Base-by-base conservation (phyloP, 2,329 filamentous ascomycete genomes). In the Byssothecium circinans region DNA sequence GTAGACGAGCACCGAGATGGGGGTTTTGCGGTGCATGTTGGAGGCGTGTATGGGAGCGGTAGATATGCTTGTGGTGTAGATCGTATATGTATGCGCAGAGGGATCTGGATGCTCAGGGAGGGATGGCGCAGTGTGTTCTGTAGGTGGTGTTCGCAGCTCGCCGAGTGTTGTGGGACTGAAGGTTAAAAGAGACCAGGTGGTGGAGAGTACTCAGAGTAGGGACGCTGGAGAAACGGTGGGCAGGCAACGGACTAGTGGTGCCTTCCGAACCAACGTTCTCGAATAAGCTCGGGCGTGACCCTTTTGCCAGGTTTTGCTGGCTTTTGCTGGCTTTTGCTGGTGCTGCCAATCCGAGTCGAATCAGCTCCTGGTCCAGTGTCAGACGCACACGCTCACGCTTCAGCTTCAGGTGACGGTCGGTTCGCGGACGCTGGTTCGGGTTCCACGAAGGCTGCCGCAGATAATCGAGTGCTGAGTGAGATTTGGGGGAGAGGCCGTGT, bases 1-100 rank as follows among this genome's bases (percentile, higher is more conserved):
- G 79, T 88, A 88, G 52, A 91, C 84, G 69, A 90, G 79, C 66
- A 86, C 80, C 50, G 88, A 85, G 62, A 89, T 77, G 36, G 84
- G 80, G 39, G 78, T 80, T 58, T 81, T 81, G 61, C 86, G 83
- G 73, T 87, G 88, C 88, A 91, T 91, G 57, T n/a, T n/a, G n/a
- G n/a, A n/a, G n/a, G n/a, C n/a, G 57, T 72, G 62, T 22, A 29
- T 15, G 29, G 22, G 22, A 33, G 41, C 5, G 45, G 36, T 40
- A 41, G 22, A 20, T 43, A 33, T 53, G 43, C 43, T 35, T 11
- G 25, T 32, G 23, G 22, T 18, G 10, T 19, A 30, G 22, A n/a
- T 49, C 29, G 8, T 23, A 23, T 49, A 42, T 41, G 41, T 35
- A 36, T 41, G 39, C 32, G 42, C 32, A n/a, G 23, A 15, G 14